Evolutionary conservation across 2,329 filamentous ascomycete species (phyloP).

Genomic region (Ophiostoma quercus): DNA sequence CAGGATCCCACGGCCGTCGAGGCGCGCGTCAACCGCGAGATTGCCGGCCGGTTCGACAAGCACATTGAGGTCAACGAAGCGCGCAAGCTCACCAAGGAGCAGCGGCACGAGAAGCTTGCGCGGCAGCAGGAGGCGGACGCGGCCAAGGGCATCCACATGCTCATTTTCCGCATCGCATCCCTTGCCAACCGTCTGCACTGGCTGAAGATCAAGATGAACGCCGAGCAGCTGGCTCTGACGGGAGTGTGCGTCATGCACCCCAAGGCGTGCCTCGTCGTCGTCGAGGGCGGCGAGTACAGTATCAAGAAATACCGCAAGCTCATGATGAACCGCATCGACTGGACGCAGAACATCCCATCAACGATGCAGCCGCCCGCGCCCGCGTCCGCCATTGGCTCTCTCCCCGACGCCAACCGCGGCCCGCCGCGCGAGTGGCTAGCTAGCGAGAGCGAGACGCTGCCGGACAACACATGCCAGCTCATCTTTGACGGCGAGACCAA

Average conservation of each 20-base stretch:
- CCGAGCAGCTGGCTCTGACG: slow-evolving; percentile 79
- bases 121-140: slow-evolving; percentile 83
- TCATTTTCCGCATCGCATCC: slow-evolving; percentile 84
- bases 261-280: slow-evolving; percentile 79
- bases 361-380: slow-evolving; percentile 17
- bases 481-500: slow-evolving; percentile 91
- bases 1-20: slow-evolving; percentile 97
- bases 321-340: slow-evolving; percentile 89
- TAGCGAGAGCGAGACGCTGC: slow-evolving; percentile 76
- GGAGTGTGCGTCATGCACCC: slow-evolving; percentile 92
- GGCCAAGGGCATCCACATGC: slow-evolving; percentile 74
- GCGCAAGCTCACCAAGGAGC: slow-evolving; percentile 81
- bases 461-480: slow-evolving; percentile 72
- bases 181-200: slow-evolving; percentile 90
- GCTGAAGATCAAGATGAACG: slow-evolving; percentile 88
- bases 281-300: slow-evolving; percentile 82
- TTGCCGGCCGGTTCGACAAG: slow-evolving; percentile 73
- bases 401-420: slow-evolving; percentile 49
- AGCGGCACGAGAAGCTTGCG: slow-evolving; percentile 76
- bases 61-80: slow-evolving; percentile 77
- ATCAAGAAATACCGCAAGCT: slow-evolving; percentile 85
- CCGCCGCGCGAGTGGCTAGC: slow-evolving; percentile 69
- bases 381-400: slow-evolving; percentile 9
- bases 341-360: slow-evolving; percentile 80
- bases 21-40: slow-evolving; percentile 86